Conservation (phyloP, 148 eudicot species). For the Drosera capensis region DNA sequence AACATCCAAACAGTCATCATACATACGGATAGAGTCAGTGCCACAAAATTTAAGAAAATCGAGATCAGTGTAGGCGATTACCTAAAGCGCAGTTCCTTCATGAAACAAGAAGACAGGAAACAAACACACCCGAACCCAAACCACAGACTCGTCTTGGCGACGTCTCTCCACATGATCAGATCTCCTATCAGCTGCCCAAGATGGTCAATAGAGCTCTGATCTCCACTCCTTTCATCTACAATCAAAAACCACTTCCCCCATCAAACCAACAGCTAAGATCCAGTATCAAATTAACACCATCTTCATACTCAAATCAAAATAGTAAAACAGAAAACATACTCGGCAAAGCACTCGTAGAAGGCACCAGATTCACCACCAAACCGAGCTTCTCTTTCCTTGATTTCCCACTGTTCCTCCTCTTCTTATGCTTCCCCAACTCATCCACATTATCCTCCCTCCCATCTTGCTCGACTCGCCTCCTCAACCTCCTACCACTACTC, state of each 20-base stretch:
- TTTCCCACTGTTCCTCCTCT: conserved; percentile 38
- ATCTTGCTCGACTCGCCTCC: conserved; percentile 41
- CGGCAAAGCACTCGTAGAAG: conserved; percentile 31
- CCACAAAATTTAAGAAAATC: background rate
- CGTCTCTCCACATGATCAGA: conserved; percentile 77
- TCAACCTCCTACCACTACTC: conserved; percentile 32
- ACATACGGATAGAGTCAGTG: too few species aligned
- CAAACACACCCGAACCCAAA: conserved; percentile 88
- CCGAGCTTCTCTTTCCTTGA: conserved; percentile 41
- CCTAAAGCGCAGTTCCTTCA: conserved; percentile 58
- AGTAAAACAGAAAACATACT: conserved; percentile 2
- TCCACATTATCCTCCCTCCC: conserved; percentile 46
- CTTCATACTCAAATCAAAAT: conserved; percentile 2
- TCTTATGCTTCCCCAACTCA: conserved; percentile 38
- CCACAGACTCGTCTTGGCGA: conserved; percentile 85
- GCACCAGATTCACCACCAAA: conserved; percentile 16
- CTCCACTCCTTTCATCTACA: conserved; percentile 31
- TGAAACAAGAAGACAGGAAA: conserved; percentile 75
- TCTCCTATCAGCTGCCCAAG: conserved; percentile 42
- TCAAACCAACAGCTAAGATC: background rate
- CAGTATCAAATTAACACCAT: background rate
- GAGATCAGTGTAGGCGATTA: conserved; percentile 7
- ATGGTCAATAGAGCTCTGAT: conserved; percentile 39
- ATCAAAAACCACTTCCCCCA: conserved; percentile 3
- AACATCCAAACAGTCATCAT: background rate